Conservation (phyloP, 148 eudicot genomes). For the Talinum fruticosum region DNA sequence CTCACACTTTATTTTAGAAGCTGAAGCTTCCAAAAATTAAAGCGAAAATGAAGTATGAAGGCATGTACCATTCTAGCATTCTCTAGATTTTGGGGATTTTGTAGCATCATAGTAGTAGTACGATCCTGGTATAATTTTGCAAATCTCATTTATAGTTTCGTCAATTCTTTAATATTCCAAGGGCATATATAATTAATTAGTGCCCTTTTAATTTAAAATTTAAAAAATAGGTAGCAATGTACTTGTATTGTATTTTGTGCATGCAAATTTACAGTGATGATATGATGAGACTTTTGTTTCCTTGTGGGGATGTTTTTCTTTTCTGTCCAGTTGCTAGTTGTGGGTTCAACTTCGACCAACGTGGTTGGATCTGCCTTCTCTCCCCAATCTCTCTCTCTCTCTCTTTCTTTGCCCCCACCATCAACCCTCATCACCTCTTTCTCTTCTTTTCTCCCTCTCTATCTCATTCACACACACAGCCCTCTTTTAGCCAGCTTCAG, state of each 20-base stretch:
- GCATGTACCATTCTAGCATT: no score
- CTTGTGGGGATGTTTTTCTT: constrained; percentile 33
- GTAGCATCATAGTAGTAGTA: no score
- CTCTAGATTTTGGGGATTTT: no score
- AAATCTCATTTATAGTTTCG: no score
- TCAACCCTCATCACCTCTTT: not conserved
- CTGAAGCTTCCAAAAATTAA: no score
- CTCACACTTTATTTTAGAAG: no score
- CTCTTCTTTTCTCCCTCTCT: not conserved
- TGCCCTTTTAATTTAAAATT: no score
- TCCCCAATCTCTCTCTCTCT: constrained; percentile 14
- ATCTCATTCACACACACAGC: not conserved
- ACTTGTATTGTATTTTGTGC: constrained; percentile 14
- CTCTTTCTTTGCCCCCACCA: constrained; percentile 18
- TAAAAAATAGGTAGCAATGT: no score
- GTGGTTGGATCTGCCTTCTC: constrained; percentile 35
- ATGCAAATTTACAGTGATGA: constrained; percentile 23
- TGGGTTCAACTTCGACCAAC: constrained; percentile 33
- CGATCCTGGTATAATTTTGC: no score
- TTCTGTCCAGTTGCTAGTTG: constrained; percentile 19
- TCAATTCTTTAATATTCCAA: no score
- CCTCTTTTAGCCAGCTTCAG: constrained; percentile 1
- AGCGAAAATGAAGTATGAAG: no score
- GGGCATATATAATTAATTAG: no score
- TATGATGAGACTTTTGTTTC: constrained; percentile 36